Base-by-base conservation (phyloP, 306 rosid genomes). In the Abrus precatorius region DNA sequence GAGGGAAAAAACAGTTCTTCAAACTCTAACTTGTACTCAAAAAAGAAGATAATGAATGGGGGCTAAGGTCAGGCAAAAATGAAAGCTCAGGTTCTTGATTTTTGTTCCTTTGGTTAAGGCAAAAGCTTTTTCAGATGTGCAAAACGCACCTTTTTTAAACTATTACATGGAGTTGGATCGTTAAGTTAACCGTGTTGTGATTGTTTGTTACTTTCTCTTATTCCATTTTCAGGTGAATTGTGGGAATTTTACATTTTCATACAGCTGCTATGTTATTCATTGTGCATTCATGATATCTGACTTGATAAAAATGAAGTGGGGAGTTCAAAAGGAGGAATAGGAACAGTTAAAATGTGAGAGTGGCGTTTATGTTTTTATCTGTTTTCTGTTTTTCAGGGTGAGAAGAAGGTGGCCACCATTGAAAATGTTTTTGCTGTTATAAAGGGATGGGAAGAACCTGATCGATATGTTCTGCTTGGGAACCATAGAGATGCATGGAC, bases 401-500 rank as follows among this genome's bases (percentile, higher is more conserved):
- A 91, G 86, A 78, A 63, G 72, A 92, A 87, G 83, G 82, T 89
- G 86, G 86, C 67, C 47, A 84, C 78, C 45, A 86, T 92, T 74
- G 87, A 76, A 34, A 89, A 92, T 69, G 92, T 92, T 61, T 80
- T 92, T 80, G 95, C 89, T 38, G 78, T 89, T 75, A 86, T 92
- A 83, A 82, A 83, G 71, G 97, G 97, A 40, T 44, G 14, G 3
- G 91, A 90, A 81, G 97, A 92, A 83, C 84, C 93, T 13, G 95
- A 92, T 78, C 89, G 97, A 53, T 84, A 79, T 87, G 97, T 92
- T 83, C 86, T 92, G 30, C 91, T 92, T 14, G 97, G 97, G 27
- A 92, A 92, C 82, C 95, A 92, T 63, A 88, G 97, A 84, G 97
- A 92, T 85, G 97, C 97, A 59, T 92, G 97, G 97, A 87, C 92